Evolutionary conservation across 2,329 filamentous ascomycete genomes (phyloP), one percentile per base, ranked within the genome.

Genomic region (Sordariomycetes sp.): DNA sequence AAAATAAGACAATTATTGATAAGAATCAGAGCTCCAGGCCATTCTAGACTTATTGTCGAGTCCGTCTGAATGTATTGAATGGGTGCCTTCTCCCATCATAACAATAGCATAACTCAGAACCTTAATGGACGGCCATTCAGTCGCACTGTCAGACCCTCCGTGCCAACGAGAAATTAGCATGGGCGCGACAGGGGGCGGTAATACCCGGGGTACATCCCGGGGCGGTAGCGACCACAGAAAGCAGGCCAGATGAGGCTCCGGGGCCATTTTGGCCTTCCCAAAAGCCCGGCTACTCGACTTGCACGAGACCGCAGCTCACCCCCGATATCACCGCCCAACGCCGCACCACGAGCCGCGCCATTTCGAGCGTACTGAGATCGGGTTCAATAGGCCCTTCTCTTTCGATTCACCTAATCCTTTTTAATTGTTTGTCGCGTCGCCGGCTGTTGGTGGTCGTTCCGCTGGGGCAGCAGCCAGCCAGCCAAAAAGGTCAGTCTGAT

Each of bases 401-500:
- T 14, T 28, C 25, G 25, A 46, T 48, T n/a, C 34, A 55, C 32
- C 34, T 24, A 22, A 12, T 50, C 35, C 20, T 8, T 46, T 55
- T 28, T 4, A 28, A 22, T 55, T 43, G 20, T 24, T 46, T 24
- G 54, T 20, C 54, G 54, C 54, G 54, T 24, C 40, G 53, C 35
- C 12, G 24, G 18, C 46, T 16, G 20, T 35, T 12, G 11, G 10
- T 20, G 35, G 12, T 22, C 12, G 6, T 28, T 43, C 20, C 34
- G 20, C 22, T n/a, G n/a, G 18, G 40, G 8, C 22, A 8, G 20
- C 24, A 22, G 53, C 54, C 35, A 48, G 35, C 10, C 8, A 32
- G 28, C 28, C 28, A 18, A 48, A 55, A 55, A 55, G 54, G 54
- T 55, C 37, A 28, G 54, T 55, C 54, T 55, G 28, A 55, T 55